Base-by-base conservation (phyloP, 2,329 filamentous ascomycete species). In the Fusarium redolens region DNA sequence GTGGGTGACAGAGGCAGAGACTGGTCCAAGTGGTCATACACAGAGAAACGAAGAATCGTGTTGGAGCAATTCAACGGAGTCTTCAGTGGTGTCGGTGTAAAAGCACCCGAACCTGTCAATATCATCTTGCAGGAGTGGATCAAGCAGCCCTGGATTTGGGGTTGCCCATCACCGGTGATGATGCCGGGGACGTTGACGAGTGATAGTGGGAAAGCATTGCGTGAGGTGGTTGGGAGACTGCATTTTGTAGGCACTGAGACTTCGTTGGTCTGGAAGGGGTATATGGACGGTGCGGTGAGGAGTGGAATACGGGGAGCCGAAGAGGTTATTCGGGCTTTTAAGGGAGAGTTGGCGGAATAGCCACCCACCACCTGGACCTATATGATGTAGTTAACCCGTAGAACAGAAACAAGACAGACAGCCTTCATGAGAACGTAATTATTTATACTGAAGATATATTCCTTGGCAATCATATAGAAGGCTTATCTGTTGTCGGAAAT, bases 171-270 rank as follows among this genome's bases (percentile, higher is more conserved):
- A 45, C 68, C 71, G 5, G 71, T 74, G n/a, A 74, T 74, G 72
- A 56, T 51, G 51, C 72, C 69, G 4, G 69, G 66, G n/a, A 48
- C 38, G 1, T 13, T 73, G 48, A 57, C 69, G 15, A 52, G 35
- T 31, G 61, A 62, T 31, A 64, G 65, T 15, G 71, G 71, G 1
- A 58, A 62, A 7, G 33, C 59, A 14, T 30, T 88, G 82, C 65
- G 77, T 15, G 48, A 75, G 40, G n/a, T 68, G 3, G 69, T 75
- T 71, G 77, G 68, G 11, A 57, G 65, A 28, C 82, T 79, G 9
- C 73, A 79, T 41, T 79, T 79, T 57, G 66, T 67, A 17, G 75
- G 78, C 0, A 74, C 74, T 1, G 77, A 79, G 58, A 78, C 72
- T 5, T 69, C 72, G 1, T 47, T 68, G 33, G 68, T 71, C 9